Percentiles rank a stretch among this genome's conserved stretches.
Conservation (phyloP, 805 yeast species). For the Candida pseudoglaebosa region DNA sequence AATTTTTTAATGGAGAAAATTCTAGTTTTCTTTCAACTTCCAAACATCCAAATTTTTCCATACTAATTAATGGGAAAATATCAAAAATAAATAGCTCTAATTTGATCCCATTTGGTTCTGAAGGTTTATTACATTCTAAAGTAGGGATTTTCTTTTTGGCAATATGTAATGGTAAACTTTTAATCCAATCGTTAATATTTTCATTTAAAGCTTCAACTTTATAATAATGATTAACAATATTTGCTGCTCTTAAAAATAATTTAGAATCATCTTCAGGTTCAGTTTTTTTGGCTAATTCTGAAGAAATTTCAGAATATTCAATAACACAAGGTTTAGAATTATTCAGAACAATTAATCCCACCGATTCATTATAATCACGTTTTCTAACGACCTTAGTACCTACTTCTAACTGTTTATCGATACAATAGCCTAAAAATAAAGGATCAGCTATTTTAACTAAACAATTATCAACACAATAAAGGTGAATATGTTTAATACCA, state of each 20-base stretch:
- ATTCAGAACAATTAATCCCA: constrained; percentile 84
- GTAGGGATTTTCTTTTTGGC: constrained; percentile 84
- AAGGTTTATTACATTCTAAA: constrained; percentile 57
- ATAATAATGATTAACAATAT: constrained; percentile 95
- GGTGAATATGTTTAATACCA: constrained; percentile 85
- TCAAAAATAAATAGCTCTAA: constrained; percentile 97
- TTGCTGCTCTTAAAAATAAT: constrained; percentile 84
- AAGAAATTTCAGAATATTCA: constrained; percentile 87
- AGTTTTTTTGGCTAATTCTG: constrained; percentile 62
- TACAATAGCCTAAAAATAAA: constrained; percentile 79
- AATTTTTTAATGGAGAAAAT: constrained; percentile 93
- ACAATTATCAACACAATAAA: constrained; percentile 95
- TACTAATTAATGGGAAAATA: constrained; percentile 75
- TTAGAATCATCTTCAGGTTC: constrained; percentile 51
- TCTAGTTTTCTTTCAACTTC: constrained; percentile 86
- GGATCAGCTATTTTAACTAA: constrained; percentile 94
- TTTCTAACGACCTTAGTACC: constrained; percentile 96
- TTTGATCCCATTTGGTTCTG: constrained; percentile 83
- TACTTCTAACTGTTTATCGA: constrained; percentile 58
- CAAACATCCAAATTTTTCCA: constrained; percentile 77
- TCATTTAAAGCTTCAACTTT: constrained; percentile 65
- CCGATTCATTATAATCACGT: constrained; percentile 80
- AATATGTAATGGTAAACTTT: constrained; percentile 86
- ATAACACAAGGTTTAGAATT: constrained; percentile 77
- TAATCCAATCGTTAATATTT: constrained; percentile 66